Evolutionary conservation across 768 basidiomycete genomes (phyloP).

Genomic region (Gloeopeniophorella convolvens): DNA sequence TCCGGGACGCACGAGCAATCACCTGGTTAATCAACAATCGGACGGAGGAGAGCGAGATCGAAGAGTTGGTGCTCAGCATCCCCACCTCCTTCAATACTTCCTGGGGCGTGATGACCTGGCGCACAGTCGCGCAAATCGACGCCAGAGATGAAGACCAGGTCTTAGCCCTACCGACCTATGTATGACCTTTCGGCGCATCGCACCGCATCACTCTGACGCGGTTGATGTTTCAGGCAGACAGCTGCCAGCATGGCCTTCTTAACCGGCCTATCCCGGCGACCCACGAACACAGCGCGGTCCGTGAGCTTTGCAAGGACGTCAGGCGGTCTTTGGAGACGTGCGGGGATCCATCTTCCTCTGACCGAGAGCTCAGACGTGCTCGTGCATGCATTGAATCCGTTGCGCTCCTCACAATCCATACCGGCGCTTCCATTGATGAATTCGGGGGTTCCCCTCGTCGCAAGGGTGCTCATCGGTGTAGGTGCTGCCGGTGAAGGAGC

Average conservation of each 20-base stretch:
- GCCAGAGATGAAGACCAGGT: too few species aligned
- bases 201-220: too few species aligned
- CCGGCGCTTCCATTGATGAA: not conserved
- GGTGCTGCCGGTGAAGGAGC: constrained; percentile 1
- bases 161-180: too few species aligned
- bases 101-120: constrained; percentile 9
- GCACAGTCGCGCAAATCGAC: not conserved
- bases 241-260: too few species aligned
- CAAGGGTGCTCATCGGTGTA: constrained; percentile 3
- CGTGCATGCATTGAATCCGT: constrained; percentile 12
- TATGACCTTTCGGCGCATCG: too few species aligned
- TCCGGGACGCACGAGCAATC: not conserved
- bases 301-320: constrained; percentile 6
- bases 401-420: constrained; percentile 5
- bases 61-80: not conserved
- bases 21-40: not conserved
- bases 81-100: not conserved
- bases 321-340: not conserved
- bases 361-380: not conserved
- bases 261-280: too few species aligned
- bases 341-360: not conserved
- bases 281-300: not conserved
- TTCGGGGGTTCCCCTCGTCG: constrained; percentile 1
- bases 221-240: too few species aligned
- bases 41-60: not conserved